A percentile compares a stretch with the other conserved stretches of the same genome.
Evolutionary conservation across 768 basidiomycete species (phyloP).

Genomic region (Goffeauzyma gilvescens): DNA sequence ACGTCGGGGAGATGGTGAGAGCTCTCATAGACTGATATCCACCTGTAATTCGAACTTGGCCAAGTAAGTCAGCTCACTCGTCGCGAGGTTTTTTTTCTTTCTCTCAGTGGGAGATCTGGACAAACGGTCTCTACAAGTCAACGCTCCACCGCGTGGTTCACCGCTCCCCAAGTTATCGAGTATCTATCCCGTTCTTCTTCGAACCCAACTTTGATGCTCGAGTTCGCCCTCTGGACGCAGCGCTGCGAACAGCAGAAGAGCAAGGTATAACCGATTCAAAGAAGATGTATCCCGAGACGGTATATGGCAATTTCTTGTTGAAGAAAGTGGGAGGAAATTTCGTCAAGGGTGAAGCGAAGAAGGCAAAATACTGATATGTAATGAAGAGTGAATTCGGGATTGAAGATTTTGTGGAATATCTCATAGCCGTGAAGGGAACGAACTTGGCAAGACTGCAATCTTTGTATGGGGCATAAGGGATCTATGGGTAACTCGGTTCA

Average conservation of each 20-base stretch:
- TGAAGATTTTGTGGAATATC: no score
- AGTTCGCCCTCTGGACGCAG: conserved; percentile 48
- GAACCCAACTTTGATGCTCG: conserved; percentile 67
- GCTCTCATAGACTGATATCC: neutral
- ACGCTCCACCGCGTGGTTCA: conserved; percentile 84
- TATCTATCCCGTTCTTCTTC: conserved; percentile 88
- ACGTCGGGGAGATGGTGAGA: conserved; percentile 59
- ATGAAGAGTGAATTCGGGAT: no score
- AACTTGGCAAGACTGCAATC: no score
- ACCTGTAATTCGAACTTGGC: no score
- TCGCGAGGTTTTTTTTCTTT: neutral
- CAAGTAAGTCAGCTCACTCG: no score
- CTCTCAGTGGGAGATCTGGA: conserved; percentile 57
- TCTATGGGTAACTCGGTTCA: no score
- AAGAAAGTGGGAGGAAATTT: conserved; percentile 61
- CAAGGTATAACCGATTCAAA: conserved; percentile 10
- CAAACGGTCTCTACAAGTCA: conserved; percentile 64
- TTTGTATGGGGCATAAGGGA: no score
- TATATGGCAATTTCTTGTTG: conserved; percentile 63
- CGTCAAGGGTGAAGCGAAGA: conserved; percentile 18
- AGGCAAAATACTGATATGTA: no score
- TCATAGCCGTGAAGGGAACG: no score
- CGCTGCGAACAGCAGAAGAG: conserved; percentile 36
- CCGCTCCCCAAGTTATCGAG: conserved; percentile 48
- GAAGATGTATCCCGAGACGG: conserved; percentile 36